phyloP scores from a whole-genome alignment of 108 stramenopile genomes.

The Fistulifera pelliculosa region DNA sequence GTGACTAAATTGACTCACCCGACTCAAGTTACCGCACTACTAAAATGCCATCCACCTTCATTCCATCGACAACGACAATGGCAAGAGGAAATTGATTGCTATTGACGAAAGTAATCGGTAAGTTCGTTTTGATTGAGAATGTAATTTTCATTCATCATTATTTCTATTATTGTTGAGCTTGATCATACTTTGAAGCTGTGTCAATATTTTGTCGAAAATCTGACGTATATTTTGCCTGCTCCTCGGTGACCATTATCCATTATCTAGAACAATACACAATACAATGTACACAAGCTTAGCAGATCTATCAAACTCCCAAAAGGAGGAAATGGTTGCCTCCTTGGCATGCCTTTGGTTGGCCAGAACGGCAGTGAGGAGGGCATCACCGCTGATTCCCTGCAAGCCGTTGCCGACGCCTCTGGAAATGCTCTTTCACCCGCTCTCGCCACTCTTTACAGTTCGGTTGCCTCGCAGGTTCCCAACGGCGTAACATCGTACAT shows the following conservation, averaged over 20 bases:
- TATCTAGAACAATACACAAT: conserved; percentile 20
- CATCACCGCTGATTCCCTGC: conserved; percentile 50
- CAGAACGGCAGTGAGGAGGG: conserved; percentile 27
- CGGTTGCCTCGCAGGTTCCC: conserved; percentile 32
- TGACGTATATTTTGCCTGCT: no score
- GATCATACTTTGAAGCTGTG: no score
- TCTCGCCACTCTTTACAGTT: conserved; percentile 60
- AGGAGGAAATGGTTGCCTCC: conserved; percentile 80
- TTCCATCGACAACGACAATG: no score
- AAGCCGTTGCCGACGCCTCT: conserved; percentile 58
- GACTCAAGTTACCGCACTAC: conserved; percentile 1
- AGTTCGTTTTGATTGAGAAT: no score
- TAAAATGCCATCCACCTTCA: neutral
- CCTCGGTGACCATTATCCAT: neutral
- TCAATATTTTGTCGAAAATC: no score
- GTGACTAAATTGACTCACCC: no score
- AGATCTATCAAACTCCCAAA: conserved; percentile 57
- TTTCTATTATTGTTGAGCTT: no score
- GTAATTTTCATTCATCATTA: no score
- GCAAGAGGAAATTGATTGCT: neutral
- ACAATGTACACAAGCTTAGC: conserved; percentile 60
- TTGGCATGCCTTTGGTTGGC: conserved; percentile 63
- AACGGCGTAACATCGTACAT: conserved; percentile 32
- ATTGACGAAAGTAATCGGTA: conserved; percentile 2
- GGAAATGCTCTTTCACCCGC: conserved; percentile 54